Evolutionary conservation across 345 rosid genomes (phyloP).

Genomic region (Hibiscus syriacus): DNA sequence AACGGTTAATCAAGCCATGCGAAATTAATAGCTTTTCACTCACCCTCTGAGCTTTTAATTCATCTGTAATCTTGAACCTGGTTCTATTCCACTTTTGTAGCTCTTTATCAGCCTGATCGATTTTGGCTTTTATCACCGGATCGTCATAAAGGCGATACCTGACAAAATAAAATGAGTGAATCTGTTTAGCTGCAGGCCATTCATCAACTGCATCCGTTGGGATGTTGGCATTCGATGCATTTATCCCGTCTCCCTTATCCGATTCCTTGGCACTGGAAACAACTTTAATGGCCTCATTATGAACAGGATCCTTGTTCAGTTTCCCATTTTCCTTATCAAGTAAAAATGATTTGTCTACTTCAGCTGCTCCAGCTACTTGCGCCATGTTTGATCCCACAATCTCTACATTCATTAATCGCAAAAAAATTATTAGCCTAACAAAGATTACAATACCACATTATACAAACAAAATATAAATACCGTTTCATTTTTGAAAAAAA

Average conservation of each 20-base stretch:
- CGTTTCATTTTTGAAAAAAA: not conserved
- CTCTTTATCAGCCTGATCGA: conserved; percentile 63
- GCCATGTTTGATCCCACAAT: conserved; percentile 68
- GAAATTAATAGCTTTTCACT: conserved; percentile 8
- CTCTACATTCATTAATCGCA: conserved; percentile 65
- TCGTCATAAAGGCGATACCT: conserved; percentile 44
- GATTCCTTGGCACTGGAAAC: conserved; percentile 55
- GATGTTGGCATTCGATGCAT: conserved; percentile 31
- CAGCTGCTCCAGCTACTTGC: conserved; percentile 36
- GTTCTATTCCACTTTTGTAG: conserved; percentile 35
- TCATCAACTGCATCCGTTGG: conserved; percentile 68
- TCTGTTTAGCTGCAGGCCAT: conserved; percentile 74
- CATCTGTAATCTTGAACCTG: conserved; percentile 32
- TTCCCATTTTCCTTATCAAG: conserved; percentile 46
- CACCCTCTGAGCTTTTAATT: conserved; percentile 59
- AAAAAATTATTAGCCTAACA: conserved; percentile 12
- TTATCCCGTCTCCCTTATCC: conserved; percentile 34
- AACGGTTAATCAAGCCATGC: not conserved
- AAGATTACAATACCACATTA: not conserved
- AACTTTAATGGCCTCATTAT: conserved; percentile 37
- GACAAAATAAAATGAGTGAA: conserved; percentile 56
- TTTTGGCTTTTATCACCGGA: conserved; percentile 55
- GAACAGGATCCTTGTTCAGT: conserved; percentile 32
- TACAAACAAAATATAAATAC: not conserved
- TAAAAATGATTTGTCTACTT: conserved; percentile 25